Percentiles rank a stretch among this genome's conserved stretches.
Evolutionary conservation across 129 eudicot genomes (phyloP).

Genomic region (Centrapalus pauciflorus): DNA sequence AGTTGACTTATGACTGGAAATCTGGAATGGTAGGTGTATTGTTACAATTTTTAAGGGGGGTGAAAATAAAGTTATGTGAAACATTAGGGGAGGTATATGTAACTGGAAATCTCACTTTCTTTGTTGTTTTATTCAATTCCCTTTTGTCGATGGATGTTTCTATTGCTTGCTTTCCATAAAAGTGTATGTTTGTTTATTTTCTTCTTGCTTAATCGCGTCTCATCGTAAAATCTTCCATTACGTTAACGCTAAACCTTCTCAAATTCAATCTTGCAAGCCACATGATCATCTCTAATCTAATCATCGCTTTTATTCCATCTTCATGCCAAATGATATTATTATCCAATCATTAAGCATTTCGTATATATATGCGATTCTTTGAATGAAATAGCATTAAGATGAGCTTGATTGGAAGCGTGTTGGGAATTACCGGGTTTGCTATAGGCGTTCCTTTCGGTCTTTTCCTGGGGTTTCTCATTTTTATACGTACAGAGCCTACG

Average conservation of each 20-base stretch:
- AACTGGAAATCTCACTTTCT: background rate
- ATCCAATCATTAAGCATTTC: constrained; percentile 12
- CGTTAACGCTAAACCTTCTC: constrained; percentile 33
- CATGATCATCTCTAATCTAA: background rate
- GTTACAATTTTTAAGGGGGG: background rate
- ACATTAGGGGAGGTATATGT: background rate
- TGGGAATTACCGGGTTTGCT: constrained; percentile 55
- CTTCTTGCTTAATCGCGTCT: constrained; percentile 12
- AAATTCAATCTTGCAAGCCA: constrained; percentile 32
- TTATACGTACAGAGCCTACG: constrained; percentile 37
- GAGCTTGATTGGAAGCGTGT: constrained; percentile 48
- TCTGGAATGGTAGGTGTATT: too few species aligned
- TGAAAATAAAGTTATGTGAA: background rate
- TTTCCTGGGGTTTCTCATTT: constrained; percentile 45
- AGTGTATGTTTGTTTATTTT: constrained; percentile 21
- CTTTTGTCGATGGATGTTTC: constrained; percentile 3
- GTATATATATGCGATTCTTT: constrained; percentile 13
- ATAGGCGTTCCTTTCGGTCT: constrained; percentile 60
- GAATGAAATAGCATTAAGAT: constrained; percentile 27
- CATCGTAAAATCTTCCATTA: constrained; percentile 31
- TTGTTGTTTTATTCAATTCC: background rate
- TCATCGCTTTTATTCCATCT: constrained; percentile 13
- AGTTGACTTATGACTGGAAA: too few species aligned
- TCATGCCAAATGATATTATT: constrained; percentile 25
- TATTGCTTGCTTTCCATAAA: constrained; percentile 7